Base-by-base conservation (phyloP, 1,139 yeast genomes). In the Pichia sp. region DNA sequence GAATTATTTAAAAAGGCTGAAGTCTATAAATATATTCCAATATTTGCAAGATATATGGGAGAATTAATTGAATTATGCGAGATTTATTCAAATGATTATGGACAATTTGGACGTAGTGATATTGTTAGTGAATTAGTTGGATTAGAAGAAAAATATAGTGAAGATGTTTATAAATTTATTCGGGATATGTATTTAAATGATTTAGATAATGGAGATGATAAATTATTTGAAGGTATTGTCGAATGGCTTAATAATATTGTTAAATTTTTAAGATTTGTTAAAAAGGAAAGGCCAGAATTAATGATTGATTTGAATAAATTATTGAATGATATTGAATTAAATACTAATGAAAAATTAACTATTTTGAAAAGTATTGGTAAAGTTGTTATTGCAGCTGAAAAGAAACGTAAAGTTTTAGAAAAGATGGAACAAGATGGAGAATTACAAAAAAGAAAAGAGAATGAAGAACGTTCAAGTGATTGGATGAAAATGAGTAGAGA, bases 171-270 rank as follows among this genome's bases (percentile, higher is more conserved):
- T 72, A 69, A 69, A 46, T 90, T 90, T 56, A 70, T 90, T 48
- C 90, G 87, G 57, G 80, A 82, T 46, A 75, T 89, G 26, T 89
- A 89, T 61, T 57, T 71, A 25, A 78, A 84, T 51, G 97, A 90
- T 58, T 74, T 80, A 39, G 36, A 47, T 22, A 47, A 46, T 20
- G 55, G 46, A 23, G 51, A 56, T 8, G 85, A 85, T 22, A 67
- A 74, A 20, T 65, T 90, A 4, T 90, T 90, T 62, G 76, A 79
- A 47, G 80, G 80, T 11, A 66, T 90, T 43, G 74, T 87, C 41
- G 64, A 65, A 16, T 90, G 97, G 96, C 65, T 74, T 33, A 76
- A 76, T 51, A 64, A 65, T 35, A 74, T 86, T 51, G 70, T 83
- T 39, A 61, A 63, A 6, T 73, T 86, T 42, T 66, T 87, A 36